Evolutionary conservation across 2,329 filamentous ascomycete species (phyloP).

Genomic region (Cladophialophora bantiana): DNA sequence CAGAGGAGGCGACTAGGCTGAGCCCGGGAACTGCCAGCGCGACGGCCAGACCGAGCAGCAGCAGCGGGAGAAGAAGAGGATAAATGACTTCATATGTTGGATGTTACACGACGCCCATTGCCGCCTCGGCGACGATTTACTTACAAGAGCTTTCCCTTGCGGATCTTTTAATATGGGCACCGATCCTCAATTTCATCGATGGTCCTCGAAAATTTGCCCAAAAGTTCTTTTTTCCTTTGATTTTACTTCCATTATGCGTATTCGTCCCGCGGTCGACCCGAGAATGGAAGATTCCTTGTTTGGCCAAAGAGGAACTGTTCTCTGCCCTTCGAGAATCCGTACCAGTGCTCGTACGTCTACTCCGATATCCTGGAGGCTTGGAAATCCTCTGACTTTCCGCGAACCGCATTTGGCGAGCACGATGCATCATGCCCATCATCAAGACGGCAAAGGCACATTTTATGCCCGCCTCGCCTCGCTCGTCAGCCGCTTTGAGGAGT

Average conservation of each 20-base stretch:
- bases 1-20: constrained; percentile 34
- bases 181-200: background rate
- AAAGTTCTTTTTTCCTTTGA: background rate
- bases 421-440: background rate
- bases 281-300: background rate
- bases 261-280: background rate
- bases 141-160: background rate
- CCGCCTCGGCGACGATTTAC: background rate
- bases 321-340: background rate
- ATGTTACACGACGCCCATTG: background rate
- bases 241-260: background rate
- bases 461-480: too few species aligned
- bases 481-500: too few species aligned
- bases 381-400: background rate
- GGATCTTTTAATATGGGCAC: background rate
- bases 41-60: constrained; percentile 33
- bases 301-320: background rate
- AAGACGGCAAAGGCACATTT: too few species aligned
- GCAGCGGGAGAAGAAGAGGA: constrained; percentile 35
- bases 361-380: background rate
- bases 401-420: background rate
- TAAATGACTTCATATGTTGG: constrained; percentile 12
- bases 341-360: background rate
- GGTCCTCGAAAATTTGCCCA: background rate
- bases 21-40: constrained; percentile 21